Conservation (phyloP, 208 protist genomes). For the Leishmania turanica region DNA sequence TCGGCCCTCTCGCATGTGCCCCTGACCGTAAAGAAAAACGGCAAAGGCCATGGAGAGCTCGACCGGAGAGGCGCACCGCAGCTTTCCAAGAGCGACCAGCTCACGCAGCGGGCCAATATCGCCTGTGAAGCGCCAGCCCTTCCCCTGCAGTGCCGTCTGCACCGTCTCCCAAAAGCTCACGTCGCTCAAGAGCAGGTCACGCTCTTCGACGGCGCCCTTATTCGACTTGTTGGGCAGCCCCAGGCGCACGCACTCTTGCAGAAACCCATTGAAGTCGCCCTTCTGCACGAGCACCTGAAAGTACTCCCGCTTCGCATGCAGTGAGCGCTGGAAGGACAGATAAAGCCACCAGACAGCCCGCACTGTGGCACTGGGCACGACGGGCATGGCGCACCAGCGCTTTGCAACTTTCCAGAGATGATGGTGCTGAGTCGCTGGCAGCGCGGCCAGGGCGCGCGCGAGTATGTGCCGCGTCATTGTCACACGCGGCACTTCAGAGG, state of each 20-base stretch:
- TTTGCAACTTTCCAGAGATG: constrained; percentile 69
- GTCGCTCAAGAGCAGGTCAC: constrained; percentile 41
- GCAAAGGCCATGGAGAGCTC: constrained; percentile 55
- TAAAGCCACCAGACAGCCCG: constrained; percentile 60
- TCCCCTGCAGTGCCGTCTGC: constrained; percentile 50
- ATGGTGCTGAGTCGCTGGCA: constrained; percentile 82
- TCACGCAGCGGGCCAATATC: constrained; percentile 38
- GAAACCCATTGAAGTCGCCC: constrained; percentile 42
- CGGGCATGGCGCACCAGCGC: constrained; percentile 40
- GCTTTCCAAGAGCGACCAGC: constrained; percentile 46
- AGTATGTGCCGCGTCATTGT: constrained; percentile 71
- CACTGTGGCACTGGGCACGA: constrained; percentile 58
- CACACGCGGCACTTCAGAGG: constrained; percentile 44
- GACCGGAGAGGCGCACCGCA: constrained; percentile 52
- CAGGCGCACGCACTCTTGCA: constrained; percentile 60
- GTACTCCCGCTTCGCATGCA: constrained; percentile 56
- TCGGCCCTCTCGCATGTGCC: constrained; percentile 50
- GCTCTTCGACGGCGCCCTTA: constrained; percentile 13
- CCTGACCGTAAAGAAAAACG: constrained; percentile 76
- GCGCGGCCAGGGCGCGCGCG: constrained; percentile 40
- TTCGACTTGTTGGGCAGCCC: constrained; percentile 9
- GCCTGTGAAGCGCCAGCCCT: constrained; percentile 49
- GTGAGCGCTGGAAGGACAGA: constrained; percentile 59
- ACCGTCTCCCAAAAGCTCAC: constrained; percentile 70
- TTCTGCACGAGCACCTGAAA: constrained; percentile 62